These are phyloP conservation scores for Scedosporium dehoogii DNA, from an alignment of 2,329 filamentous ascomycete species.

Conservation along the genomic window DNA sequence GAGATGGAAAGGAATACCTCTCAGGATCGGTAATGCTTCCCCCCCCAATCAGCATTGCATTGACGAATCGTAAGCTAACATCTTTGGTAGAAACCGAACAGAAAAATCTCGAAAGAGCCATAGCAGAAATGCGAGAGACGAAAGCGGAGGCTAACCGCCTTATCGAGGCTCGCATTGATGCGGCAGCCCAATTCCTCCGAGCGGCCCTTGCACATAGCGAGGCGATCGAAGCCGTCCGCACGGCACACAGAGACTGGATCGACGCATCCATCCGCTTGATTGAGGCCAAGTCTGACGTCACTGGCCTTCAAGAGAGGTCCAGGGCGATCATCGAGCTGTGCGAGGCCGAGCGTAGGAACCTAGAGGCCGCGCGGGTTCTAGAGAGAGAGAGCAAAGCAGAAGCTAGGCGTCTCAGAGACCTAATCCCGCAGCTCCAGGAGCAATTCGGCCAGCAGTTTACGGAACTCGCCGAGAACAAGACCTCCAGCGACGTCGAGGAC, in stretches of 20 bases:
- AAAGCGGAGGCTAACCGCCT: not conserved
- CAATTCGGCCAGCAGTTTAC: slow-evolving; percentile 31
- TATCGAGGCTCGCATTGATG: slow-evolving; percentile 2
- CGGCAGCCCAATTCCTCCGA: not conserved
- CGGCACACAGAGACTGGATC: not conserved
- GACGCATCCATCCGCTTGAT: slow-evolving; percentile 62
- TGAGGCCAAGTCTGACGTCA: slow-evolving; percentile 75
- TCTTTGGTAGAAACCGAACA: not conserved
- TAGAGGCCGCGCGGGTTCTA: slow-evolving; percentile 27
- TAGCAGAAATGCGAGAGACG: slow-evolving; percentile 6
- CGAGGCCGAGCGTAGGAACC: slow-evolving; percentile 31
- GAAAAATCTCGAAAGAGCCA: not conserved
- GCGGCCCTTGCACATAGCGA: slow-evolving; percentile 5
- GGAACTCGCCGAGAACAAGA: slow-evolving; percentile 36
- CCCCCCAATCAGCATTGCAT: too few relatives aligned
- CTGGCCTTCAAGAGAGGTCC: slow-evolving; percentile 58
- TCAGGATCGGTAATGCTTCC: slow-evolving; percentile 50
- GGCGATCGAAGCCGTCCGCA: slow-evolving; percentile 4
- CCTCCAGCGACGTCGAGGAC: slow-evolving; percentile 54
- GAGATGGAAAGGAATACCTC: slow-evolving; percentile 56
- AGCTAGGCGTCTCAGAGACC: slow-evolving; percentile 21
- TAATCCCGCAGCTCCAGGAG: slow-evolving; percentile 16
- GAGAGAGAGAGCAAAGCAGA: slow-evolving; percentile 24
- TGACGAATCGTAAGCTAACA: not conserved
- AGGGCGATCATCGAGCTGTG: slow-evolving; percentile 44